Evolutionary conservation across 345 rosid genomes (phyloP).

Genomic region (Populus nigra): DNA sequence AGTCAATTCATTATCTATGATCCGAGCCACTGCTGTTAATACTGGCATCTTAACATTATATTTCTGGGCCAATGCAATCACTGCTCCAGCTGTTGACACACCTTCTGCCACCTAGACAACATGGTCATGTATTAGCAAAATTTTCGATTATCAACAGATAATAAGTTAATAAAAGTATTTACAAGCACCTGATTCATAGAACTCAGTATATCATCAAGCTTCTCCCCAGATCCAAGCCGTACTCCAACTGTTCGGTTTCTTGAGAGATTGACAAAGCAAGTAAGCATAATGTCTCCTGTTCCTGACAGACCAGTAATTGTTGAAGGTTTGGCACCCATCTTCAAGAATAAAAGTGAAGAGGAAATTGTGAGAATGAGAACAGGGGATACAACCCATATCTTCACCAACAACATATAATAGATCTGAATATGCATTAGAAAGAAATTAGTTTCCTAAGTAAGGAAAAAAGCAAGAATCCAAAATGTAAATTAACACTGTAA

Average conservation of each 20-base stretch:
- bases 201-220: conserved; percentile 65
- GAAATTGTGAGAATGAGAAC: neutral
- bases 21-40: conserved; percentile 90
- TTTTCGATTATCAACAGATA: conserved; percentile 11
- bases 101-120: conserved; percentile 80
- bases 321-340: conserved; percentile 95
- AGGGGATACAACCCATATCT: neutral
- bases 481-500: no score
- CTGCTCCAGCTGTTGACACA: conserved; percentile 93
- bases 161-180: neutral
- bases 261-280: conserved; percentile 91
- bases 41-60: conserved; percentile 90
- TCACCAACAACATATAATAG: no score
- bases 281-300: conserved; percentile 94
- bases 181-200: conserved; percentile 83
- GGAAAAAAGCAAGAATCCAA: no score
- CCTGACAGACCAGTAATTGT: conserved; percentile 91
- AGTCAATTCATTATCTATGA: conserved; percentile 79
- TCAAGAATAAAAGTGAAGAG: conserved; percentile 12
- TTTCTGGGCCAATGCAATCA: conserved; percentile 90
- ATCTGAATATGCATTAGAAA: no score
- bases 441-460: no score
- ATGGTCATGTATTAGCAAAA: conserved; percentile 1
- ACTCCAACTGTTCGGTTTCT: conserved; percentile 89
- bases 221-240: conserved; percentile 90